Base-by-base conservation (phyloP, 306 rosid species). In the Arachis stenosperma region DNA sequence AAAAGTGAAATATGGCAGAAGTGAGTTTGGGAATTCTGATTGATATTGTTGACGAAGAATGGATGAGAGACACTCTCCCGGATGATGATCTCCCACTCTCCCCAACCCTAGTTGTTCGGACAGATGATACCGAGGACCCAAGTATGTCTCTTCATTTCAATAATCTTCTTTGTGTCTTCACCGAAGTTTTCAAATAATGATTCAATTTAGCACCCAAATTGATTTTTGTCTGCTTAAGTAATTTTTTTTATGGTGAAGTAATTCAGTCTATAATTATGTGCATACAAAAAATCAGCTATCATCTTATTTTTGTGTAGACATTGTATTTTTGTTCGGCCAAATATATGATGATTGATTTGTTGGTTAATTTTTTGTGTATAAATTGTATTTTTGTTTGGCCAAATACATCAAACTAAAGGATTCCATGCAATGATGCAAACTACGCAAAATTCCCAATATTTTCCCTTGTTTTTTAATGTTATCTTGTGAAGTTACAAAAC, bases 31-130 rank as follows among this genome's bases (percentile, higher is more conserved):
- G 90, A 48, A 78, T 87, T 76, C 87, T 89, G 13, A 76, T 91
- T 77, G 97, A 91, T 71, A 62, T 89, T 68, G 93, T 91, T 75
- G 97, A 89, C 70, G 97, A 91, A 67, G 97, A 86, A 71, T 91
- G 96, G 97, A 89, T 89, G 96, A 86, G 89, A 83, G 95, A 89
- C 78, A 91, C 96, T 43, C 92, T 91, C 55, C 96, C 96, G 67
- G 81, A 86, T 74, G 97, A 91, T 66, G 97, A 92, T 81, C 96
- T 89, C 83, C 91, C 87, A 8, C 78, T 92, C 4, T 93, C 96
- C 4, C 92, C 89, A 36, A 83, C 90, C 43, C 81, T 91, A 71
- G 86, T 84, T 78, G 91, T 81, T 67, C 85, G 96, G 15, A 80
- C 93, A 8, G 93, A 89, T 54, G 96, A 92, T 72, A 85, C 87